These are phyloP conservation scores for Canna indica DNA, from an alignment of 176 grass and related monocot genomes.

Conservation along the genomic window DNA sequence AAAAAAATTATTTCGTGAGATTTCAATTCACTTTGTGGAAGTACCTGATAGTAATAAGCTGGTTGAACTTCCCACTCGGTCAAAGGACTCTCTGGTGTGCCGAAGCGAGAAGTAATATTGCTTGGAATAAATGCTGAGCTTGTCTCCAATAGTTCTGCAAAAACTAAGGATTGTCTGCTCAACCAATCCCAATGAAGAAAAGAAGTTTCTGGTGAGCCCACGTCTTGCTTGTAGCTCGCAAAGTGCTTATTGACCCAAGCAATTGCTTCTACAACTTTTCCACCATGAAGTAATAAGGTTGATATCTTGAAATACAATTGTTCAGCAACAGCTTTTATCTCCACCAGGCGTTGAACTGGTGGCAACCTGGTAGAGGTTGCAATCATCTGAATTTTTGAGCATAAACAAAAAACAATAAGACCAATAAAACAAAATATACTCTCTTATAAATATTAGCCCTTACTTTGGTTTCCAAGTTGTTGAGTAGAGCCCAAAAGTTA, in stretches of 20 bases:
- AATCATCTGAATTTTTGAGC: constrained; percentile 53
- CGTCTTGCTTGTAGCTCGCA: constrained; percentile 51
- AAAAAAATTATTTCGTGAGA: constrained; percentile 6
- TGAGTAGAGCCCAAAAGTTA: no score
- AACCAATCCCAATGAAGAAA: constrained; percentile 99
- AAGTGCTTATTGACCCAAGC: constrained; percentile 81
- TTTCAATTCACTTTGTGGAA: constrained; percentile 12
- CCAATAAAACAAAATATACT: constrained; percentile 12
- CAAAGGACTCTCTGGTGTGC: constrained; percentile 66
- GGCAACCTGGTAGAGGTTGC: constrained; percentile 83
- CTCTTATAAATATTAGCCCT: not conserved
- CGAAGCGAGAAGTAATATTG: constrained; percentile 61
- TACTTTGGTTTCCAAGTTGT: not conserved
- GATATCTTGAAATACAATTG: constrained; percentile 96
- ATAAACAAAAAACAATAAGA: constrained; percentile 28
- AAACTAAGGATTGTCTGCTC: constrained; percentile 87
- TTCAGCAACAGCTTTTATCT: constrained; percentile 85
- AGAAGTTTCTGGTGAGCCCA: constrained; percentile 56
- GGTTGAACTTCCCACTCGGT: constrained; percentile 96
- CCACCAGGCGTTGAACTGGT: constrained; percentile 78
- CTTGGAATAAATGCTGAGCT: constrained; percentile 46
- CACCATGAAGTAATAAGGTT: constrained; percentile 83
- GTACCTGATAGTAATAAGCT: constrained; percentile 96
- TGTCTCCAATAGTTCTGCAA: constrained; percentile 92
- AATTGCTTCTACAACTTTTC: constrained; percentile 83